These are phyloP conservation scores for Grosmannia clavigera DNA, from an alignment of 2,329 filamentous ascomycete species.

Conservation along the genomic window DNA sequence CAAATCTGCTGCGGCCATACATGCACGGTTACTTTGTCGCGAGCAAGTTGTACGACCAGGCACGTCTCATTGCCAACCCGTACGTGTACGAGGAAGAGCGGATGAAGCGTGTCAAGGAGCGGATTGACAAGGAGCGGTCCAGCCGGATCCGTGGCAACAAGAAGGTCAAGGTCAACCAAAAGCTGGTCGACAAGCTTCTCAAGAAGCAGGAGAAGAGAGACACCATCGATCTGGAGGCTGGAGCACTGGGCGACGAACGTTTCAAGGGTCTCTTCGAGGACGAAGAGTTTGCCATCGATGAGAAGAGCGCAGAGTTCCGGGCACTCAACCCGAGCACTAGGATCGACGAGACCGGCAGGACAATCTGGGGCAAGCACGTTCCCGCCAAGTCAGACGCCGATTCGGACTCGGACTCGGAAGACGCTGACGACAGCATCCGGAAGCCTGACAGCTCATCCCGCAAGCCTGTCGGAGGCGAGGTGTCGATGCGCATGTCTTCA, in stretches of 20 bases:
- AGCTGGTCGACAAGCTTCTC: constrained; percentile 60
- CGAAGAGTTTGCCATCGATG: constrained; percentile 84
- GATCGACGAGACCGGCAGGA: constrained; percentile 26
- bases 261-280: constrained; percentile 87
- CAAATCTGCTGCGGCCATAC: constrained; percentile 80
- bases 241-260: constrained; percentile 70
- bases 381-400: neutral
- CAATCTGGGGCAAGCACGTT: constrained; percentile 31
- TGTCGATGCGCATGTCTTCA: constrained; percentile 57
- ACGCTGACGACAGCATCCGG: constrained; percentile 20
- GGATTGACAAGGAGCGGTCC: constrained; percentile 94
- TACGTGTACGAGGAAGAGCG: constrained; percentile 89
- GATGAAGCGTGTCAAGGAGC: constrained; percentile 81
- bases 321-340: constrained; percentile 79
- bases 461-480: constrained; percentile 9
- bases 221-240: constrained; percentile 45
- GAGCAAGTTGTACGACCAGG: constrained; percentile 90
- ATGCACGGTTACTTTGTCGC: constrained; percentile 99
- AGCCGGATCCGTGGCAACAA: constrained; percentile 88
- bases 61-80: constrained; percentile 81
- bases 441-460: constrained; percentile 16
- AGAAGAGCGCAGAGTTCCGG: constrained; percentile 75
- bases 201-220: constrained; percentile 50
- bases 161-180: constrained; percentile 95
- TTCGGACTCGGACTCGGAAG: constrained; percentile 27